Conservation (phyloP, 1,139 yeast genomes). For the Pichia sp. region DNA sequence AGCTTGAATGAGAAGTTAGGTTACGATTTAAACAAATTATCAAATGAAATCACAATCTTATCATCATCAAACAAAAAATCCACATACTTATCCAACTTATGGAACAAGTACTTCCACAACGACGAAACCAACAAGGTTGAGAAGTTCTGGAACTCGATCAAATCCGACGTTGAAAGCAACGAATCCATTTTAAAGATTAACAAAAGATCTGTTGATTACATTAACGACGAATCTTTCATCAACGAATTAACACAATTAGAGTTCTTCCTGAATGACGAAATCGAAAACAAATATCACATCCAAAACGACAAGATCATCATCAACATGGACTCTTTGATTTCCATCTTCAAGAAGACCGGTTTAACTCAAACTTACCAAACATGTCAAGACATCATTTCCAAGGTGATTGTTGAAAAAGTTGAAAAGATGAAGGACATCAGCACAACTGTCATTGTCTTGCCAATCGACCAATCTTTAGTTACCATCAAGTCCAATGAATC, state of each 20-base stretch:
- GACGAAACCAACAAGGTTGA: slow-evolving; percentile 36
- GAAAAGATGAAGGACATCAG: slow-evolving; percentile 18
- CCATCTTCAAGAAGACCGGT: slow-evolving; percentile 45
- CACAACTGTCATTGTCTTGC: slow-evolving; percentile 36
- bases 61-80: slow-evolving; percentile 21
- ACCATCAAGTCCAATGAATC: slow-evolving; percentile 18
- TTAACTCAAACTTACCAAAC: slow-evolving; percentile 40
- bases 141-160: slow-evolving; percentile 39
- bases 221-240: slow-evolving; percentile 46
- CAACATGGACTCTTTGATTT: slow-evolving; percentile 41
- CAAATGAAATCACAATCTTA: slow-evolving; percentile 39
- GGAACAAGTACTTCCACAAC: slow-evolving; percentile 35
- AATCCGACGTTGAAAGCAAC: slow-evolving; percentile 16
- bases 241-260: slow-evolving; percentile 48
- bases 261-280: slow-evolving; percentile 31
- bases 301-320: slow-evolving; percentile 30
- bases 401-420: slow-evolving; percentile 30
- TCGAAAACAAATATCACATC: slow-evolving; percentile 28
- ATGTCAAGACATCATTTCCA: slow-evolving; percentile 37
- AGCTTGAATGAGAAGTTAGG: slow-evolving; percentile 15
- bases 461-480: slow-evolving; percentile 28
- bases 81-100: slow-evolving; percentile 20
- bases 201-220: slow-evolving; percentile 31
- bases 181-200: slow-evolving; percentile 13
- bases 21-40: slow-evolving; percentile 29